A percentile compares a stretch with the other conserved stretches of the same genome.
Conservation (phyloP, 192 early-diverging fungal genomes). For the Dissophora ornata region DNA sequence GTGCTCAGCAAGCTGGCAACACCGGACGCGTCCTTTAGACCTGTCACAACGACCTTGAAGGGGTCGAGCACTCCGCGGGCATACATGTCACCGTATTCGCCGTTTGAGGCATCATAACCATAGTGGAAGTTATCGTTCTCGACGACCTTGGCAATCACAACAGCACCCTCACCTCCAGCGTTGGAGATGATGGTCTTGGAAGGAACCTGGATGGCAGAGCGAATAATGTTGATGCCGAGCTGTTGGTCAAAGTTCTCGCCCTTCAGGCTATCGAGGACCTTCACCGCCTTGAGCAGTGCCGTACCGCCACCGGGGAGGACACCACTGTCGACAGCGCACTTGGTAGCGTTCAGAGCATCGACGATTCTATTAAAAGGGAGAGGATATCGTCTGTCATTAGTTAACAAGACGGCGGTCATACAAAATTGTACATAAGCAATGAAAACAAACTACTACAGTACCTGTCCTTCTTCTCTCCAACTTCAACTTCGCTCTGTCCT, state of each 20-base stretch:
- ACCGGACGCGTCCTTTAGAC: conserved; percentile 95
- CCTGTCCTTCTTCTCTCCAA: conserved; percentile 99
- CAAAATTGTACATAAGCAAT: neutral
- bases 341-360: conserved; percentile 98
- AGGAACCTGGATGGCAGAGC: conserved; percentile 93
- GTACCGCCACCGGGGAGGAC: conserved; percentile 99
- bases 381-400: too few species aligned
- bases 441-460: conserved; percentile 17
- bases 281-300: conserved; percentile 94
- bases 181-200: conserved; percentile 96
- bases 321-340: conserved; percentile 99
- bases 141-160: conserved; percentile 95
- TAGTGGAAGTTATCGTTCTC: conserved; percentile 90
- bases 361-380: conserved; percentile 74
- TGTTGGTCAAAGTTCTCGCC: conserved; percentile 99
- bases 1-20: conserved; percentile 98
- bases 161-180: conserved; percentile 96
- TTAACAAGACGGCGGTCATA: neutral
- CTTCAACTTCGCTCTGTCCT: conserved; percentile 98
- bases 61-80: conserved; percentile 98
- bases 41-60: conserved; percentile 99
- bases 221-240: conserved; percentile 97
- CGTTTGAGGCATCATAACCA: conserved; percentile 93
- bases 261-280: conserved; percentile 83
- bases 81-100: conserved; percentile 97